Conservation (phyloP, 805 yeast genomes). For the Teunomyces funiuensis region DNA sequence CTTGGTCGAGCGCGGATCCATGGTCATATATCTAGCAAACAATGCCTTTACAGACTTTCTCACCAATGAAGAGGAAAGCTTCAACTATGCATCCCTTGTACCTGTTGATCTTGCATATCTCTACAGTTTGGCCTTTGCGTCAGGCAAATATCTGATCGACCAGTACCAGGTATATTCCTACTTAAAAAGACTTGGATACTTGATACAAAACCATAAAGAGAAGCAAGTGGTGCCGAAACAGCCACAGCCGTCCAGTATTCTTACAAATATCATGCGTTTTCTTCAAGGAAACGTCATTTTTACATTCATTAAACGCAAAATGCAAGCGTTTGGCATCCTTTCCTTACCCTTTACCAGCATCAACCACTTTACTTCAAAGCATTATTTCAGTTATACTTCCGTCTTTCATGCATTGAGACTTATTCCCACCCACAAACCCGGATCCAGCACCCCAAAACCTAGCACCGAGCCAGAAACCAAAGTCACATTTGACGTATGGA, state of each 20-base stretch:
- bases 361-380: slow-evolving; percentile 21
- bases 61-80: slow-evolving; percentile 17
- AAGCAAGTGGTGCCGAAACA: neutral
- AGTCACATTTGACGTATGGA: slow-evolving; percentile 74
- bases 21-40: slow-evolving; percentile 28
- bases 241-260: neutral
- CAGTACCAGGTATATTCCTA: slow-evolving; percentile 68
- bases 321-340: slow-evolving; percentile 12
- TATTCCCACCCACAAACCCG: slow-evolving; percentile 14
- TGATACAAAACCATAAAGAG: slow-evolving; percentile 35
- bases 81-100: slow-evolving; percentile 21
- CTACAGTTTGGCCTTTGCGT: slow-evolving; percentile 51
- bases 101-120: slow-evolving; percentile 62
- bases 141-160: slow-evolving; percentile 42
- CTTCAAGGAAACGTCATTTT: neutral
- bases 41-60: slow-evolving; percentile 15
- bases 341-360: slow-evolving; percentile 14
- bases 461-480: neutral
- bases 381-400: slow-evolving; percentile 26
- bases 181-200: slow-evolving; percentile 75
- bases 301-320: neutral
- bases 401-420: slow-evolving; percentile 23
- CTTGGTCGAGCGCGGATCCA: slow-evolving; percentile 74
- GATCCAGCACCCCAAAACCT: neutral
- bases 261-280: neutral